Evolutionary conservation across 75 land plant genomes (phyloP), one percentile per base, ranked within the genome.

Genomic region (Pseudotsuga menziesii): DNA sequence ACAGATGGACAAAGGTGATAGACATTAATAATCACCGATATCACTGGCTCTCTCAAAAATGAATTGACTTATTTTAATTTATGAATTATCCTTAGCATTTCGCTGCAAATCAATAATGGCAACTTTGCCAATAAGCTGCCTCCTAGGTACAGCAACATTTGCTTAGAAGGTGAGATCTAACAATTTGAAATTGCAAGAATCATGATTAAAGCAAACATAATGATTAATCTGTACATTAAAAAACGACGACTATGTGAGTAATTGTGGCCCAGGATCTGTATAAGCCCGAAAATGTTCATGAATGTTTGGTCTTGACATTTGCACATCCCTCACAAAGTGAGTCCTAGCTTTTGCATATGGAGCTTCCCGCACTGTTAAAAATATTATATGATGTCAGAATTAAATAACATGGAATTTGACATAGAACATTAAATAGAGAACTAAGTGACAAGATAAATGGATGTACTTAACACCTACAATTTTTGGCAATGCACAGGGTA

Each of bases 271-370:
- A 73, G 83, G 87, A 59, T 88, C 92, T 32, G 78, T 74, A 58
- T 81, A 81, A 48, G 75, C 75, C 56, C 88, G 75, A 55, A 88
- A 57, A 58, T 92, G 76, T 57, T 79, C 86, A 58, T 82, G 82
- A 61, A 76, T 20, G 39, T 80, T 77, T 44, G 85, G 88, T 78
- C 80, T 86, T 7, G 90, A 67, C 94, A 95, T 79, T 78, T 95
- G 98, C 16, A 95, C 88, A 75, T 95, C 98, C 44, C 88, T 88
- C 6, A 73, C 76, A 69, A 78, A 78, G 12, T 90, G 85, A 11
- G 98, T 95, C 78, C 92, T 82, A 52, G 92, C 84, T 80, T 91
- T 91, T 32, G 98, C 98, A 86, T 96, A 96, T 3, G 98, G 97
- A 78, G 98, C 98, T 41, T 89, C 98, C 77, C 91, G 85, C 76